Conservation (phyloP, 225 moss, liverwort and hornwort species). For the Thuidium tamariscinum region DNA sequence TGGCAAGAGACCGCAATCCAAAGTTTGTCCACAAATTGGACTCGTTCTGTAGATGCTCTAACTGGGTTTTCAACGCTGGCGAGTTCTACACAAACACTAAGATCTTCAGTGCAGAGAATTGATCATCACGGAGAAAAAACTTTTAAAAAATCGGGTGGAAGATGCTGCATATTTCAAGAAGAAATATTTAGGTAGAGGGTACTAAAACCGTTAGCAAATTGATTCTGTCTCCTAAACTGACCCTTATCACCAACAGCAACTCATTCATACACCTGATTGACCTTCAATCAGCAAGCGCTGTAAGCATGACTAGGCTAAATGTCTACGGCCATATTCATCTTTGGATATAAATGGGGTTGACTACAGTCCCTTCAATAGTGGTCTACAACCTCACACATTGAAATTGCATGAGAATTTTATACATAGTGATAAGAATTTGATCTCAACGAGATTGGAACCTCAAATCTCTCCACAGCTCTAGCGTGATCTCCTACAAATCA, state of each 20-base stretch:
- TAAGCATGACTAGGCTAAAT: not conserved
- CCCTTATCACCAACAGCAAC: not conserved
- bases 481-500: not conserved
- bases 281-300: not conserved
- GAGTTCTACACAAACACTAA: conserved; percentile 48
- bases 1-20: conserved; percentile 84
- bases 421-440: not conserved
- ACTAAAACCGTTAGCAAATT: not conserved
- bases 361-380: not conserved
- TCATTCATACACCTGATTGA: not conserved
- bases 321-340: not conserved
- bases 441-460: not conserved
- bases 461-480: not conserved
- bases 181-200: not conserved
- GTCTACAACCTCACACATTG: not conserved
- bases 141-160: not conserved
- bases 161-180: not conserved
- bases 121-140: not conserved
- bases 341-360: not conserved
- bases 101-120: not conserved
- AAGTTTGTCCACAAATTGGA: conserved; percentile 73
- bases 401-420: not conserved
- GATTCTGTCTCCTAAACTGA: not conserved
- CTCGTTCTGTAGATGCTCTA: conserved; percentile 56
- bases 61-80: conserved; percentile 43